A percentile compares a stretch with the other conserved stretches of the same genome.
Evolutionary conservation across 2,329 filamentous ascomycete species (phyloP).

Genomic region (Beauveria bassiana): DNA sequence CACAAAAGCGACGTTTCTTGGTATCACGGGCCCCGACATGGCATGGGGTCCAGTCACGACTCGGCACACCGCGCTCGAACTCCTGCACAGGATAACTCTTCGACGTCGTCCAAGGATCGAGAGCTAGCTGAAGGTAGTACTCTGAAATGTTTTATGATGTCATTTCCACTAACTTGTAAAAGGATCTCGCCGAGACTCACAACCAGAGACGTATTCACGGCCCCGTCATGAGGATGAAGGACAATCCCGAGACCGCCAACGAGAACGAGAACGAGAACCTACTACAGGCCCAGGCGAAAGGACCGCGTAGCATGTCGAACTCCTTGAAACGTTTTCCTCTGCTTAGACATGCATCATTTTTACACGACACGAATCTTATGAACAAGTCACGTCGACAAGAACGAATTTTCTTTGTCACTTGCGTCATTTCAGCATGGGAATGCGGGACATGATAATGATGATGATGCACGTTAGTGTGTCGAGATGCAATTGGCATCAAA

Average conservation of each 20-base stretch:
- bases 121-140: constrained; percentile 2
- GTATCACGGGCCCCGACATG: constrained; percentile 21
- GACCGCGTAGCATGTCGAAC: not conserved
- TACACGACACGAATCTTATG: constrained; percentile 10
- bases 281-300: not conserved
- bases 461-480: not conserved
- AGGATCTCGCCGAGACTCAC: not conserved
- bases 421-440: constrained; percentile 9
- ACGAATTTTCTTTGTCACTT: constrained; percentile 8
- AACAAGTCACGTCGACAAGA: constrained; percentile 10
- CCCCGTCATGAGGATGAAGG: not conserved
- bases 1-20: constrained; percentile 31
- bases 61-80: constrained; percentile 1
- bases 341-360: not conserved
- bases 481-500: not conserved
- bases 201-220: not conserved
- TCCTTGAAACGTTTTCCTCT: not conserved
- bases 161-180: not conserved
- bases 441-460: not conserved
- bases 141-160: not conserved
- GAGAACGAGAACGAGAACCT: not conserved
- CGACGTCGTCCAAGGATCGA: constrained; percentile 10
- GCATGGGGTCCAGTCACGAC: constrained; percentile 8
- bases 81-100: constrained; percentile 10
- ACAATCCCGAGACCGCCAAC: not conserved